phyloP scores from a whole-genome alignment of 2,329 filamentous ascomycete species.

The Fusarium compactum region DNA sequence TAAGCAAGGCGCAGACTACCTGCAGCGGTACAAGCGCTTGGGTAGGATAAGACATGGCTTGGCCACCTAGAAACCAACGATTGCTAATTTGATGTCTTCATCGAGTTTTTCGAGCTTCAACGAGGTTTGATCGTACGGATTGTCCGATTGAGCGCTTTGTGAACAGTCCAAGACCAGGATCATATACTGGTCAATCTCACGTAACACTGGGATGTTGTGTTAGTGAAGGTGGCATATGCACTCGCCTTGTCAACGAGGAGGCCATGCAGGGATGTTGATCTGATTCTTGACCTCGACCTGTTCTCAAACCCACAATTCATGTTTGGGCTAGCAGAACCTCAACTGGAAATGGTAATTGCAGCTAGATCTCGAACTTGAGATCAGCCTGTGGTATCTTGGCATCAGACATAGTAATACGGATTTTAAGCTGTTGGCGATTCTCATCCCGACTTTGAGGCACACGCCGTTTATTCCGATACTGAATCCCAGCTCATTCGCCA shows the following conservation, averaged over 20 bases:
- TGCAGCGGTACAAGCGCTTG: conserved; percentile 33
- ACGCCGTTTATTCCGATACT: conserved; percentile 6
- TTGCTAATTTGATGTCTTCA: neutral
- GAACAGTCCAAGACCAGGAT: neutral
- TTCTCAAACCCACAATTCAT: neutral
- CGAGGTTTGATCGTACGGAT: neutral
- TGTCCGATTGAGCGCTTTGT: neutral
- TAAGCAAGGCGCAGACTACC: conserved; percentile 35
- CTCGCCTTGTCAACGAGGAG: neutral
- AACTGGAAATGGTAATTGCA: neutral
- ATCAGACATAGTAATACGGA: neutral
- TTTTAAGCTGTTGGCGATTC: conserved; percentile 1
- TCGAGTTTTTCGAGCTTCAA: conserved; percentile 6
- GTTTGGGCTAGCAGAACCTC: neutral
- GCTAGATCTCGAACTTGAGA: conserved; percentile 1
- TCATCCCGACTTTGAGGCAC: conserved; percentile 7
- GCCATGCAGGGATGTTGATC: conserved; percentile 7
- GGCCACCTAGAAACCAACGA: conserved; percentile 26
- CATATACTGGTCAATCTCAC: conserved; percentile 2
- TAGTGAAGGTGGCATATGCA: conserved; percentile 4
- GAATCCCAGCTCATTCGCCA: conserved; percentile 6
- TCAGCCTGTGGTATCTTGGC: neutral
- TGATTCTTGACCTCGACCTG: neutral
- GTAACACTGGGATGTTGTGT: neutral
- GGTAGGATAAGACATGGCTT: conserved; percentile 13